Percentiles rank a stretch among this genome's conserved stretches.
phyloP scores from a whole-genome alignment of 2,329 filamentous ascomycete species.

The Sarocladium brachiariae region DNA sequence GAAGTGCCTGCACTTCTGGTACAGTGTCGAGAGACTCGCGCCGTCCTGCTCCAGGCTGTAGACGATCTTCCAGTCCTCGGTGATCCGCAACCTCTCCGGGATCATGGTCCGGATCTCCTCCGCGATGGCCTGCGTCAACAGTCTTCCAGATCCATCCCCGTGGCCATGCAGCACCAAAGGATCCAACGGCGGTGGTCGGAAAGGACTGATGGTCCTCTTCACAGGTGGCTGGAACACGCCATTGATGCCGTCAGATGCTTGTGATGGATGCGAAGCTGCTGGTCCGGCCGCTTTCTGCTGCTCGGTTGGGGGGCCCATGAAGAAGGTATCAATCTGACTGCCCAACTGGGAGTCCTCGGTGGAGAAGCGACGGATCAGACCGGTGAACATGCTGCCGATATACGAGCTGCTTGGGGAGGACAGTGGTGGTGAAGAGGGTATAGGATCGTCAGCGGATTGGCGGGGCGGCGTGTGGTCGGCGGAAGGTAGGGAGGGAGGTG shows the following conservation, averaged over 20 bases:
- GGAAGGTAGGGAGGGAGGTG: slow-evolving; percentile 10
- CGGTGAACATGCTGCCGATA: slow-evolving; percentile 42
- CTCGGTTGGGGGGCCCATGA: slow-evolving; percentile 14
- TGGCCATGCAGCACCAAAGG: slow-evolving; percentile 67
- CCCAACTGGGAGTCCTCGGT: slow-evolving; percentile 33
- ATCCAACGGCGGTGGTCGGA: slow-evolving; percentile 82
- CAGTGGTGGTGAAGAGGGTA: not conserved
- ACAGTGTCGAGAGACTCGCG: slow-evolving; percentile 78
- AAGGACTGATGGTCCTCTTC: slow-evolving; percentile 62
- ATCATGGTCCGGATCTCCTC: slow-evolving; percentile 90
- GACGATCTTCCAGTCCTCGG: slow-evolving; percentile 76
- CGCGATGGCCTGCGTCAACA: slow-evolving; percentile 68
- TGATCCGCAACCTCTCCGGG: slow-evolving; percentile 77
- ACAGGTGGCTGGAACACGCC: slow-evolving; percentile 45
- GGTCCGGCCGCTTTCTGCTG: not conserved
- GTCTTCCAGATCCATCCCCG: slow-evolving; percentile 54
- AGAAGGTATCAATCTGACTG: slow-evolving; percentile 21
- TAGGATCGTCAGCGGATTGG: slow-evolving; percentile 6
- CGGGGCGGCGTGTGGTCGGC: slow-evolving; percentile 11
- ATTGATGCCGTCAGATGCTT: slow-evolving; percentile 41
- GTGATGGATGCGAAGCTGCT: slow-evolving; percentile 7
- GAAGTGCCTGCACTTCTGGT: slow-evolving; percentile 67
- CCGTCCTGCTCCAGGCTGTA: slow-evolving; percentile 93
- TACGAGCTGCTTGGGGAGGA: slow-evolving; percentile 12
- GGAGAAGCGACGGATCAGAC: slow-evolving; percentile 62